These are phyloP conservation scores for Leishmania tarentolae DNA, from an alignment of 208 protist genomes.

Conservation along the genomic window DNA sequence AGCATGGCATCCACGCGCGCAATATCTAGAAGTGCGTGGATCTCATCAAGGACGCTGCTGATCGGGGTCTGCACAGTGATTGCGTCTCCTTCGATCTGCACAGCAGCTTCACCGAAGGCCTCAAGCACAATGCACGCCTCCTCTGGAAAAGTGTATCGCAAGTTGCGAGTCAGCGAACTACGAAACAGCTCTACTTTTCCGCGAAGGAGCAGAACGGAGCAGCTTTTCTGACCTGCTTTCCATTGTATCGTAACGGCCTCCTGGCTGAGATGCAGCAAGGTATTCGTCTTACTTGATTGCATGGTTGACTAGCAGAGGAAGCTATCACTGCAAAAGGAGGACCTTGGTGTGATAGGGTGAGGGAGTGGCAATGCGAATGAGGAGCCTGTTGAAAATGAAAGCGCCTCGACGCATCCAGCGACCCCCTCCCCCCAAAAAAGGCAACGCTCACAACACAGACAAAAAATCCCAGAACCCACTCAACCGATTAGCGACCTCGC, in stretches of 20 bases:
- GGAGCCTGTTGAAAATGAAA: background rate
- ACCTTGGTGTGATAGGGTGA: background rate
- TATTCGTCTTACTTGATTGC: slow-evolving; percentile 2
- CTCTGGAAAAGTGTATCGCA: slow-evolving; percentile 60
- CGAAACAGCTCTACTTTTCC: slow-evolving; percentile 54
- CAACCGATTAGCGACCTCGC: background rate
- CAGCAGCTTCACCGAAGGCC: slow-evolving; percentile 27
- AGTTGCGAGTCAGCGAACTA: slow-evolving; percentile 53
- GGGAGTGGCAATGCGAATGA: background rate
- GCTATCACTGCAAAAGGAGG: background rate
- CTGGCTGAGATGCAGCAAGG: slow-evolving; percentile 12
- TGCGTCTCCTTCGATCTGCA: slow-evolving; percentile 59
- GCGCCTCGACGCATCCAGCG: background rate
- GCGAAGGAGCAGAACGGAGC: slow-evolving; percentile 54
- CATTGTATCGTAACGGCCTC: slow-evolving; percentile 26
- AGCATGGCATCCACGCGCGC: slow-evolving; percentile 47
- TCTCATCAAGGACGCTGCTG: slow-evolving; percentile 41
- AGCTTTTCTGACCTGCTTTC: slow-evolving; percentile 15
- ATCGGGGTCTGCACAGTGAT: slow-evolving; percentile 22
- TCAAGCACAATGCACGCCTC: slow-evolving; percentile 50
- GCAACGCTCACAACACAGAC: background rate
- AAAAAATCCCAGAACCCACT: background rate
- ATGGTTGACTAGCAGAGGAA: background rate
- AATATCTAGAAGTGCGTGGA: slow-evolving; percentile 58
- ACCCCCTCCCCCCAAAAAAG: background rate